A percentile compares a stretch with the other conserved stretches of the same genome.
Evolutionary conservation across 192 early-diverging fungal species (phyloP).

Genomic region (Dimargaris verticillata): DNA sequence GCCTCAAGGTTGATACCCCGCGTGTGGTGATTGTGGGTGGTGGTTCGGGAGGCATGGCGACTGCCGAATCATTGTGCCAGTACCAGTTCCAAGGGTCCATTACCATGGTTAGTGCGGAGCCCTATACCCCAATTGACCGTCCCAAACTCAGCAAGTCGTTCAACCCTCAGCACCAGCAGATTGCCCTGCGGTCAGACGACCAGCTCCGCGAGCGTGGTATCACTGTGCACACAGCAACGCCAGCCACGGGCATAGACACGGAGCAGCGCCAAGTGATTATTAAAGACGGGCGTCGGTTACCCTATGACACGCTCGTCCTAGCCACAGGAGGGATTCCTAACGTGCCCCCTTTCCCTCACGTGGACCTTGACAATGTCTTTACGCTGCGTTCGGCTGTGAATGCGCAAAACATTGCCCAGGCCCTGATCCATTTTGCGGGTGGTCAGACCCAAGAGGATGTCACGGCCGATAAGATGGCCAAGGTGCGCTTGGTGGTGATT

Average conservation of each 20-base stretch:
- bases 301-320: constrained; percentile 29
- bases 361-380: constrained; percentile 31
- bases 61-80: constrained; percentile 31
- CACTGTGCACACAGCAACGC: constrained; percentile 24
- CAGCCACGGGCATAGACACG: constrained; percentile 22
- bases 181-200: constrained; percentile 24
- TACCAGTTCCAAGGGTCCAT: constrained; percentile 28
- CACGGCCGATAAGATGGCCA: constrained; percentile 10
- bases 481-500: constrained; percentile 36
- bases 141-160: constrained; percentile 38
- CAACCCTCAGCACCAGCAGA: constrained; percentile 18
- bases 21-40: constrained; percentile 31
- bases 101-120: constrained; percentile 26
- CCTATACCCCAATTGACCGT: constrained; percentile 35
- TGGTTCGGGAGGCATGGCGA: constrained; percentile 29
- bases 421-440: background rate
- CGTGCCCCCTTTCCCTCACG: constrained; percentile 26
- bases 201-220: constrained; percentile 28
- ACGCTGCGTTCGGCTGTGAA: constrained; percentile 26
- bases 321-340: constrained; percentile 39
- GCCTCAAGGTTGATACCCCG: constrained; percentile 11
- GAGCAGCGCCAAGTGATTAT: constrained; percentile 23
- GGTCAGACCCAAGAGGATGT: constrained; percentile 4
- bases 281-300: constrained; percentile 15
- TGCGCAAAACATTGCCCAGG: background rate